A percentile compares a stretch with the other conserved stretches of the same genome.
Evolutionary conservation across 1,139 yeast genomes (phyloP).

Genomic region (Taiozyma sp.): DNA sequence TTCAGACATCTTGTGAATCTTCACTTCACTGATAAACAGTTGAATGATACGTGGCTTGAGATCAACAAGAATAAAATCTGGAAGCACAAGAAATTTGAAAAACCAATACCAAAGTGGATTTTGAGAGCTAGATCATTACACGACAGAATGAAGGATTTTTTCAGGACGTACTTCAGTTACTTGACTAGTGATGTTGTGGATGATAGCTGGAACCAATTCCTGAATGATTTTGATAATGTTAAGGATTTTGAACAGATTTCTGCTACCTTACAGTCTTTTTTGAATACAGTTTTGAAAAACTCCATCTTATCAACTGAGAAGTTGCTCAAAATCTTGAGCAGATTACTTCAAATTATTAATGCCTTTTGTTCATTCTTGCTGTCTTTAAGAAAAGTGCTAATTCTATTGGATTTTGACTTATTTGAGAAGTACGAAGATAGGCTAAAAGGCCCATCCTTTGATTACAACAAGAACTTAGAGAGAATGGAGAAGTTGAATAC

Average conservation of each 20-base stretch:
- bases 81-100: conserved; percentile 44
- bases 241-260: conserved; percentile 50
- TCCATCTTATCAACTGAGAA: conserved; percentile 62
- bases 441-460: conserved; percentile 37
- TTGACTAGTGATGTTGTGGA: conserved; percentile 61
- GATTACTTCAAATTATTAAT: conserved; percentile 42
- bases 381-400: conserved; percentile 52
- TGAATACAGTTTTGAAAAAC: conserved; percentile 64
- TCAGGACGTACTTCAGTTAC: conserved; percentile 53
- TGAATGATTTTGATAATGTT: conserved; percentile 25
- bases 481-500: conserved; percentile 44
- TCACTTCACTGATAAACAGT: conserved; percentile 54
- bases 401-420: conserved; percentile 45
- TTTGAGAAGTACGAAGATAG: conserved; percentile 36
- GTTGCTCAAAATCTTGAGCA: conserved; percentile 44
- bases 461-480: conserved; percentile 33
- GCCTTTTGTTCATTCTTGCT: conserved; percentile 52
- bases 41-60: conserved; percentile 72
- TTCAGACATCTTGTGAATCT: conserved; percentile 68
- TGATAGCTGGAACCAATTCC: conserved; percentile 44
- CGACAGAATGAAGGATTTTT: conserved; percentile 56
- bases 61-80: conserved; percentile 64
- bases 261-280: conserved; percentile 47
- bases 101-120: conserved; percentile 51
- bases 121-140: conserved; percentile 53